phyloP scores from a whole-genome alignment of 441 rosid genomes.

The Pelargonium citronellum region DNA sequence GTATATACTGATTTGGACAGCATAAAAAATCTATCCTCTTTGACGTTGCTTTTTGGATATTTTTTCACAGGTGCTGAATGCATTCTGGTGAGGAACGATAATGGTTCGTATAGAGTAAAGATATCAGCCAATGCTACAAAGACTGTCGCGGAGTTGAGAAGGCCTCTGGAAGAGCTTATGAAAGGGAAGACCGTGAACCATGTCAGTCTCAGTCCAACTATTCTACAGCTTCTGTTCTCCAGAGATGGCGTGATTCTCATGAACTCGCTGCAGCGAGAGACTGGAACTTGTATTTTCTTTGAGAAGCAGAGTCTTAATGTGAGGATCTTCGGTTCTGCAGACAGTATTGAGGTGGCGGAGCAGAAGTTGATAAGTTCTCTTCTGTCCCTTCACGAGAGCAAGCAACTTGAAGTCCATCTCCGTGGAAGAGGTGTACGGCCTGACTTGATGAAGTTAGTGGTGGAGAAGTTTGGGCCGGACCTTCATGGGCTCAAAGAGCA shows the following conservation, averaged over 20 bases:
- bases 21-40: neutral
- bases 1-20: neutral
- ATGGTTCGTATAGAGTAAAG: constrained; percentile 51
- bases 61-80: constrained; percentile 45
- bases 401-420: constrained; percentile 56
- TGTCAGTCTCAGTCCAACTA: constrained; percentile 41
- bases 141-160: constrained; percentile 58
- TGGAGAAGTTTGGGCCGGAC: constrained; percentile 57
- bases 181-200: constrained; percentile 48
- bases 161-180: constrained; percentile 58
- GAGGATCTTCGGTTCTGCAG: constrained; percentile 48
- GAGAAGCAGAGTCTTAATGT: constrained; percentile 39
- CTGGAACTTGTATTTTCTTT: constrained; percentile 45
- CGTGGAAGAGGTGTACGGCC: constrained; percentile 46
- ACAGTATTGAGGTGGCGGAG: constrained; percentile 38
- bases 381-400: constrained; percentile 42
- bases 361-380: constrained; percentile 44
- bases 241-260: constrained; percentile 43
- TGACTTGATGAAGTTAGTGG: constrained; percentile 66
- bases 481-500: constrained; percentile 53
- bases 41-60: constrained; percentile 11
- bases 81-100: constrained; percentile 31
- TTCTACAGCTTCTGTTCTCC: constrained; percentile 49
- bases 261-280: constrained; percentile 49
- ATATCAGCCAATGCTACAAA: constrained; percentile 61